Evolutionary conservation across 495 filamentous ascomycete genomes (phyloP), one percentile per base, ranked within the genome.

Genomic region (Opeltia flavorubescens): DNA sequence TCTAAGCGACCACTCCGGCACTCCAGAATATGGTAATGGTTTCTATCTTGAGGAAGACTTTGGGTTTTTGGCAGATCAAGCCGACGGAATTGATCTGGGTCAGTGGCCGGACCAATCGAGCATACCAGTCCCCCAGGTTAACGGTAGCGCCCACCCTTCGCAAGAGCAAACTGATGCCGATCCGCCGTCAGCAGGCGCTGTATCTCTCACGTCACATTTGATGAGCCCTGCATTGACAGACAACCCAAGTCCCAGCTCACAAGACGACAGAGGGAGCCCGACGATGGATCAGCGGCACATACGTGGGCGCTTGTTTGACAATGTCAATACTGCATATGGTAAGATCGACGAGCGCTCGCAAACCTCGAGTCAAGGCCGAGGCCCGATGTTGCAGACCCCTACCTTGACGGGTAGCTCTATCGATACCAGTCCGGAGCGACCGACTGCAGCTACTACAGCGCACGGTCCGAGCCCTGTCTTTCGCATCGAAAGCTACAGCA

Each of bases 401-500:
- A 43, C 55, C 11, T 26, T 47, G 28, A 58, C 49, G 17, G 46
- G 47, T 9, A 53, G 49, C 29, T 55, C 55, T 1, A 48, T 51
- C 17, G 46, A 17, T 3, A 52, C 55, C 30, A 58, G 49, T 43
- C 52, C 52, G 17, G 49, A 58, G 31, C 27, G 44, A 3, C 21
- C 43, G 11, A 43, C 28, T n/a, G 11, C 39, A 17, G 47, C 46
- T 25, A 31, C 48, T 8, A 55, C 62, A 6, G 55, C 54, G n/a
- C 56, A 56, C 43, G 59, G 62, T 11, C 53, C 62, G 34, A 74
- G 70, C 43, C 71, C 71, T 12, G 65, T 66, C 17, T 57, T 75
- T 20, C 70, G 63, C 13, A 60, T 75, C 8, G 62, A 64, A 28
- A 66, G 49, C 30, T 65, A 65, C 36, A 64, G 64, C 25, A 62